Evolutionary conservation across 306 rosid genomes (phyloP), one percentile per base, ranked within the genome.

Genomic region (Sicyos edulis): DNA sequence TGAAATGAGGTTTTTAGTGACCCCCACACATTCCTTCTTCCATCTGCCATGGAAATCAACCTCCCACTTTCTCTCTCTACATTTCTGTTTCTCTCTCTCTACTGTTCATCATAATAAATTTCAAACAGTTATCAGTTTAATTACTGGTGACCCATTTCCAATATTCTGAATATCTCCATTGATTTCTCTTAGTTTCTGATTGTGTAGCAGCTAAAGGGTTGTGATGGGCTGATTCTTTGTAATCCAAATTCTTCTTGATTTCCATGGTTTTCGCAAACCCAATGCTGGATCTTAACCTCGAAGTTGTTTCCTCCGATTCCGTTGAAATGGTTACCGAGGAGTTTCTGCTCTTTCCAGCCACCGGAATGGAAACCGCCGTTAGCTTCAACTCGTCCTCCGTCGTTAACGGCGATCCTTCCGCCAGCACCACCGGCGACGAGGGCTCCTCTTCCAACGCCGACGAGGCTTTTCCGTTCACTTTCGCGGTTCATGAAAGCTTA

Each of bases 231-330:
- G 74, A 32, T 51, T 53, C 74, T 24, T 26, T 15, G 9, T 6
- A 0, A 15, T 53, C 60, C 59, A 7, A 70, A 15, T 53, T 29
- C 5, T 16, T 13, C 17, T 71, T 53, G 50, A n/a, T 71, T 71
- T 53, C 37, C 20, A 44, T 71, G 51, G 10, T 10, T 17, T 66
- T 68, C 49, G 71, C n/a, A 24, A 26, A 51, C 49, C 54, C 79
- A 75, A 92, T 92, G 96, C 77, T 92, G 86, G 96, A 92, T 90
- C 96, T 90, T 76, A 92, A 88, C 77, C 92, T 89, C 80, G 77
- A 64, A 83, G 81, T 81, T 45, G 81, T 65, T 74, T 32, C 82
- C n/a, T 71, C 75, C 69, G 78, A 61, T 57, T 78, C 84, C 22
- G 42, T 51, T 22, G 77, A 75, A 49, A 44, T 71, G 53, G 54